These are phyloP conservation scores for Obba rivulosa DNA, from an alignment of 768 basidiomycete genomes.

Conservation along the genomic window DNA sequence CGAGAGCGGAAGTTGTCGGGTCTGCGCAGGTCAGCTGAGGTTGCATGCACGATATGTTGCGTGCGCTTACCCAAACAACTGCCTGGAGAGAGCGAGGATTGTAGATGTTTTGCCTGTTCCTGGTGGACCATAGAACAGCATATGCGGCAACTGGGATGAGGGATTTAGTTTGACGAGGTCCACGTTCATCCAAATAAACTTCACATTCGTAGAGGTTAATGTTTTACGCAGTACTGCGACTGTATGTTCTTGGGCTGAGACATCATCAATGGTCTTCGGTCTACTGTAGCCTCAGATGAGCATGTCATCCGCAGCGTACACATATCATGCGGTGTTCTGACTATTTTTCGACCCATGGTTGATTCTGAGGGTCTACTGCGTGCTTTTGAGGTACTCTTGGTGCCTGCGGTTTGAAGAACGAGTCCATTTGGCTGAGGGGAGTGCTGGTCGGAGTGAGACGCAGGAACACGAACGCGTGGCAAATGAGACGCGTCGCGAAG, in stretches of 20 bases:
- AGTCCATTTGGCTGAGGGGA: slow-evolving; percentile 33
- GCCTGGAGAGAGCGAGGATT: slow-evolving; percentile 88
- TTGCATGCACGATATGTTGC: not conserved
- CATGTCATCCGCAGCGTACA: not conserved
- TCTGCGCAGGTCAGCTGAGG: slow-evolving; percentile 40
- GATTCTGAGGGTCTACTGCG: slow-evolving; percentile 48
- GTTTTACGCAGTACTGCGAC: slow-evolving; percentile 90
- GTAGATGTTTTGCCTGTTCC: slow-evolving; percentile 99
- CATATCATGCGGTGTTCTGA: slow-evolving; percentile 29
- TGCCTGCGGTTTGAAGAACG: slow-evolving; percentile 52
- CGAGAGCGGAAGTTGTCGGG: slow-evolving; percentile 92
- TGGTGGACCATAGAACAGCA: slow-evolving; percentile 99
- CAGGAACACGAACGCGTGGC: slow-evolving; percentile 26
- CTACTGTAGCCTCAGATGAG: slow-evolving; percentile 46
- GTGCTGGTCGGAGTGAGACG: slow-evolving; percentile 5
- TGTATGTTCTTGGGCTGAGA: slow-evolving; percentile 96
- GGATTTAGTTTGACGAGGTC: not conserved
- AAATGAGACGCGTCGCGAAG: slow-evolving; percentile 31
- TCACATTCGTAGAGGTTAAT: slow-evolving; percentile 86
- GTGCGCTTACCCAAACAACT: slow-evolving; percentile 80
- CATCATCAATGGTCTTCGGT: slow-evolving; percentile 96
- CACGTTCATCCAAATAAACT: not conserved
- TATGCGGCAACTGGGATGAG: slow-evolving; percentile 81
- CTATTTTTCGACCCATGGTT: slow-evolving; percentile 99
- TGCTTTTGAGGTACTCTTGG: slow-evolving; percentile 24